A percentile compares a stretch with the other conserved stretches of the same genome.
Evolutionary conservation across 257 asterid genomes (phyloP).

Genomic region (Handroanthus guayacan): DNA sequence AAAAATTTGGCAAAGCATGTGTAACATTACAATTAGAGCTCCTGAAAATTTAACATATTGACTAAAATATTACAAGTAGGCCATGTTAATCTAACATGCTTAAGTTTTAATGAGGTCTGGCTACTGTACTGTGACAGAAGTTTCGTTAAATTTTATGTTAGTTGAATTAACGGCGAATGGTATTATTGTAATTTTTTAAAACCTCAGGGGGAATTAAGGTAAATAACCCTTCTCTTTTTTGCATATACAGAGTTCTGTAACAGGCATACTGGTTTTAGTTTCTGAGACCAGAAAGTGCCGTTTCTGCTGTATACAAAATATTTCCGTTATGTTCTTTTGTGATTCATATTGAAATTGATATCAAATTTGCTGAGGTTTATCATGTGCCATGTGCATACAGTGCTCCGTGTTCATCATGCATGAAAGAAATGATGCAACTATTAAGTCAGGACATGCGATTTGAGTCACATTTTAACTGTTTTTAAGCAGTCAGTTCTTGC

Average conservation of each 20-base stretch:
- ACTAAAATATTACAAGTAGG: too few relatives aligned
- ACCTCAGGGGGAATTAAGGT: too few relatives aligned
- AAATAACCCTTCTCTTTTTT: neutral
- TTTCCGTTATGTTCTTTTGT: neutral
- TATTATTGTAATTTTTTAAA: too few relatives aligned
- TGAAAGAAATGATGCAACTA: neutral
- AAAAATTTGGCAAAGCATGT: too few relatives aligned
- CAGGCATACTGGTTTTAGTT: neutral
- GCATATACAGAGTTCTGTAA: neutral
- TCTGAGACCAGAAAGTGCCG: neutral
- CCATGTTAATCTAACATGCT: too few relatives aligned
- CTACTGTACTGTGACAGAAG: too few relatives aligned
- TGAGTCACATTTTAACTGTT: neutral
- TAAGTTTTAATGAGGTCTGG: too few relatives aligned
- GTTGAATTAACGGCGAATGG: too few relatives aligned
- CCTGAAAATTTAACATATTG: too few relatives aligned
- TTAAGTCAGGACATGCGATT: neutral
- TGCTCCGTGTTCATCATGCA: too few relatives aligned
- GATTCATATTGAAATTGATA: neutral
- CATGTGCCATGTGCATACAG: neutral
- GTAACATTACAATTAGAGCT: too few relatives aligned
- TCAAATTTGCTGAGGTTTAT: neutral
- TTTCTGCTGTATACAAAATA: neutral
- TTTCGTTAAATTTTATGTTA: too few relatives aligned
- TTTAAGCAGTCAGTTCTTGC: neutral